These are phyloP conservation scores for Dittrichia graveolens DNA, from an alignment of 129 eudicot genomes.

Conservation along the genomic window DNA sequence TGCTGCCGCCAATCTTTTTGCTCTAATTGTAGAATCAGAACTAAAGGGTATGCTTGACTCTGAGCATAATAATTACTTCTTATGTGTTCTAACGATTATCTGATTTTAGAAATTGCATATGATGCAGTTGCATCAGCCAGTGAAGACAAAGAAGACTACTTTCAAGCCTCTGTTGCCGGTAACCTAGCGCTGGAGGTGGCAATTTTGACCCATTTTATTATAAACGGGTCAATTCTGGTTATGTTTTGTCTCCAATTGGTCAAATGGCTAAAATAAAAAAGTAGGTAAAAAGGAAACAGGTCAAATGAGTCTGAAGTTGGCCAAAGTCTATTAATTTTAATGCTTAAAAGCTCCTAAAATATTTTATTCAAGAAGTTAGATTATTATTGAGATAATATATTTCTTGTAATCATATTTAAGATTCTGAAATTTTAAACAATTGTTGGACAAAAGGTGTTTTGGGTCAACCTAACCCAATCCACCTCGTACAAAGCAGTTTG, in stretches of 20 bases:
- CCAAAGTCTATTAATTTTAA: neutral
- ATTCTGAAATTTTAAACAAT: too few relatives aligned
- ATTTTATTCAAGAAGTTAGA: neutral
- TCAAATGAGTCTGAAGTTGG: neutral
- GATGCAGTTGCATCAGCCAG: conserved; percentile 75
- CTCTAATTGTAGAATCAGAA: conserved; percentile 84
- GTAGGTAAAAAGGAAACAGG: neutral
- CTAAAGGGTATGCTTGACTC: conserved; percentile 60
- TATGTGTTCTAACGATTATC: conserved; percentile 13
- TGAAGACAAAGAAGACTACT: conserved; percentile 73
- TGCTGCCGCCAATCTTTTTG: conserved; percentile 83
- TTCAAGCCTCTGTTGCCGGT: conserved; percentile 88
- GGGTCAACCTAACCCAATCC: neutral
- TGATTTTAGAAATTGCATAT: conserved; percentile 21
- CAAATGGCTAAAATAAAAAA: neutral
- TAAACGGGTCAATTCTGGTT: conserved; percentile 1
- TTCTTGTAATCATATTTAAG: neutral
- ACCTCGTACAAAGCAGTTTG: neutral
- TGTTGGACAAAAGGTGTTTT: too few relatives aligned
- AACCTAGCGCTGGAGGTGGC: conserved; percentile 25
- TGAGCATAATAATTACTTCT: neutral
- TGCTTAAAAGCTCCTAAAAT: neutral
- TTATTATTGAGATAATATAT: neutral
- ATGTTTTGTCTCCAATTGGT: neutral
- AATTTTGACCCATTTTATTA: conserved; percentile 13